Evolutionary conservation across 345 rosid species (phyloP).

Genomic region (Streptanthus diversifolius): DNA sequence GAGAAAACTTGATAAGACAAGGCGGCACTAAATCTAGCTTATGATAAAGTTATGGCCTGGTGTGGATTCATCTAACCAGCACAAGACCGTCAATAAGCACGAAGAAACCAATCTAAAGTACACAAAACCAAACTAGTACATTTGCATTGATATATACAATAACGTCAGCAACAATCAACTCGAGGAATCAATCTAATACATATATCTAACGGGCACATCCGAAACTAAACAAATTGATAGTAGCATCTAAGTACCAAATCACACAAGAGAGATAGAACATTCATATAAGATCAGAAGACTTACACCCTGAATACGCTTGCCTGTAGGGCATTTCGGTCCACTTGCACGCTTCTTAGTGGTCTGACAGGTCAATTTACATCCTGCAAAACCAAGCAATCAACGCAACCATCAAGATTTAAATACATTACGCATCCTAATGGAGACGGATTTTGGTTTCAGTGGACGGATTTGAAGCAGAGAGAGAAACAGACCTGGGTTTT

Average conservation of each 20-base stretch:
- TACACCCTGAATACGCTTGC: conserved; percentile 96
- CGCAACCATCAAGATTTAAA: not conserved
- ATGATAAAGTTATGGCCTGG: conserved; percentile 51
- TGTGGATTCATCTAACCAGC: conserved; percentile 32
- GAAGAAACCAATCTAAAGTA: not conserved
- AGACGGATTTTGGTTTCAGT: not conserved
- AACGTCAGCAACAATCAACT: not conserved
- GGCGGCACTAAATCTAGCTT: conserved; percentile 44
- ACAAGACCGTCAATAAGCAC: conserved; percentile 60
- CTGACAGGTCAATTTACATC: conserved; percentile 90
- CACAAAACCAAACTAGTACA: not conserved
- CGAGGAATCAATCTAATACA: not conserved
- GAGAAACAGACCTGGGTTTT: conserved; percentile 62
- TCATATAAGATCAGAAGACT: not conserved
- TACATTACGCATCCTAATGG: too few relatives aligned
- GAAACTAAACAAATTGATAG: too few relatives aligned
- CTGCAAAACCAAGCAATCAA: conserved; percentile 29
- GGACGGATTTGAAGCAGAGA: not conserved
- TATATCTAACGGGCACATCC: not conserved
- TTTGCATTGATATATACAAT: not conserved
- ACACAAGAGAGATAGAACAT: not conserved
- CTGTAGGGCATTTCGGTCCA: conserved; percentile 90
- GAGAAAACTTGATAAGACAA: conserved; percentile 11
- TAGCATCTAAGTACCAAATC: not conserved
- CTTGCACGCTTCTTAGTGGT: conserved; percentile 78